Evolutionary conservation across 2,329 filamentous ascomycete genomes (phyloP).

Genomic region (Mollisiaceae sp.): DNA sequence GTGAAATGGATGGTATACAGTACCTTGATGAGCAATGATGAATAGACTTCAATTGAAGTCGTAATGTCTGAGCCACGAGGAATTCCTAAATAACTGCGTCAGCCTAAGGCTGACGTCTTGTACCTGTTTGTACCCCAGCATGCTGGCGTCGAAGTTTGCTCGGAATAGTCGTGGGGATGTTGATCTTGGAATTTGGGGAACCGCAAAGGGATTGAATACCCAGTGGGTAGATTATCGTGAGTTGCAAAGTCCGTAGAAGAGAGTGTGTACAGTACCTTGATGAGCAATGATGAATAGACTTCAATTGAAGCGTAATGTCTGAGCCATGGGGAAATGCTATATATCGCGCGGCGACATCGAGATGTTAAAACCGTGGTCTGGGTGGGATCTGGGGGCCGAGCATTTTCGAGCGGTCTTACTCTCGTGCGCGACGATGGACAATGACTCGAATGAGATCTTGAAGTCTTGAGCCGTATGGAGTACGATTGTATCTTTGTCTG

Average conservation of each 20-base stretch:
- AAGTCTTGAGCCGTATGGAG: neutral
- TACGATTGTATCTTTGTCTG: neutral
- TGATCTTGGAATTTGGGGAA: neutral
- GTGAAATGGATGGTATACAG: no score
- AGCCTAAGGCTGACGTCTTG: slow-evolving; percentile 1
- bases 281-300: neutral
- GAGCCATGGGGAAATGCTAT: neutral
- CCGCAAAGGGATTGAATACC: neutral
- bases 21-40: neutral
- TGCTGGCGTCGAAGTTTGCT: neutral
- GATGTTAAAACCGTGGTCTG: neutral
- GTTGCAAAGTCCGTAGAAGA: neutral
- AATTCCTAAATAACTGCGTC: neutral
- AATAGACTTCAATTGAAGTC: neutral
- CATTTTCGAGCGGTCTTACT: neutral
- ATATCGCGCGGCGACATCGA: neutral
- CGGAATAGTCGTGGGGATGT: neutral
- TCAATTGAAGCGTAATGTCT: neutral
- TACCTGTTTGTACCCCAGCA: slow-evolving; percentile 1
- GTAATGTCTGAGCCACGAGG: slow-evolving; percentile 1
- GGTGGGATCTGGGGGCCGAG: neutral
- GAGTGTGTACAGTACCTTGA: neutral
- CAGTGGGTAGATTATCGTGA: neutral
- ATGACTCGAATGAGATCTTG: neutral
- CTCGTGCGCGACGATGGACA: neutral